phyloP scores from a whole-genome alignment of 129 eudicot genomes.

The Kitagawia praeruptora region DNA sequence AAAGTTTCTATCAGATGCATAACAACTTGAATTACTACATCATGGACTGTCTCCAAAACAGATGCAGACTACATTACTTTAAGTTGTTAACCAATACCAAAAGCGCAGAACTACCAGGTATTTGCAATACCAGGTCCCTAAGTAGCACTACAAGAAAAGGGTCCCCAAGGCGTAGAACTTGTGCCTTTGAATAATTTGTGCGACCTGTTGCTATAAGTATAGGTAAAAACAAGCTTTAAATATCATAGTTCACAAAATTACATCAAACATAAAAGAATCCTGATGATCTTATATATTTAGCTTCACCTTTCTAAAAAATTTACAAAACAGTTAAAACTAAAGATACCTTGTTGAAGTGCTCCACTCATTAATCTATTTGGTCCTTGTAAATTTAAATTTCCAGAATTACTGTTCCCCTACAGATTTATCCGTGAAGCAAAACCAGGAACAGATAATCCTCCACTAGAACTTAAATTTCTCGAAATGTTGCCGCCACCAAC shows the following conservation, averaged over 20 bases:
- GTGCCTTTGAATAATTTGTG: neutral
- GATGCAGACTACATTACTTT: no score
- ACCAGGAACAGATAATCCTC: slow-evolving; percentile 78
- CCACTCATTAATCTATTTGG: slow-evolving; percentile 84
- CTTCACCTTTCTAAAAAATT: neutral
- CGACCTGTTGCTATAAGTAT: neutral
- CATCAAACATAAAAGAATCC: neutral
- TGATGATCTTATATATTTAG: neutral
- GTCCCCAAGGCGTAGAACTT: no score
- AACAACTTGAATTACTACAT: no score
- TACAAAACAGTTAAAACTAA: neutral
- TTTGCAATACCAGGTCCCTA: no score
- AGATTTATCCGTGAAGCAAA: slow-evolving; percentile 78
- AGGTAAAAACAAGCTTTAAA: neutral
- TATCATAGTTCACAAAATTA: neutral
- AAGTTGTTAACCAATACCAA: no score
- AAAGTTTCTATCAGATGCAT: no score
- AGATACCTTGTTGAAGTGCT: slow-evolving; percentile 96
- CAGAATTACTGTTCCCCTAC: slow-evolving; percentile 58
- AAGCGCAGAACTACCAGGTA: no score
- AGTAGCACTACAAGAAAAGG: no score
- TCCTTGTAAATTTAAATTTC: slow-evolving; percentile 73
- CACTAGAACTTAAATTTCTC: slow-evolving; percentile 74
- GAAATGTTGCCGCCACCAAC: slow-evolving; percentile 75
- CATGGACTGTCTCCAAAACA: no score